Conservation (phyloP, 2,329 filamentous ascomycete genomes). For the Neopestalotiopsis sp. region DNA sequence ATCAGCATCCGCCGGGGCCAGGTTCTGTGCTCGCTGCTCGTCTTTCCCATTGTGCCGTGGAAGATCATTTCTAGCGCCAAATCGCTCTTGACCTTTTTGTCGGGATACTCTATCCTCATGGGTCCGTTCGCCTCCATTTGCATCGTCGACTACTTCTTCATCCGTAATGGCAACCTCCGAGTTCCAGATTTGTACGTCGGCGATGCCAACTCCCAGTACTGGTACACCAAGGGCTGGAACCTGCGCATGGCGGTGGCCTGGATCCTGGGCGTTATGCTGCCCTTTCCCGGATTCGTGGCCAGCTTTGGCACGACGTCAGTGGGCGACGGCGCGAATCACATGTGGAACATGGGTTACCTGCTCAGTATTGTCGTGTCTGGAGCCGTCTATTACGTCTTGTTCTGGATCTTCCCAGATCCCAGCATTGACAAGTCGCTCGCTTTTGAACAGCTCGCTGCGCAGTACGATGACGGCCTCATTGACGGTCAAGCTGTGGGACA, state of each 20-base stretch:
- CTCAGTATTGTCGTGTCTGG: background rate
- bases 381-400: background rate
- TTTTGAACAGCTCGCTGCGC: background rate
- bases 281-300: background rate
- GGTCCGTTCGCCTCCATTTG: background rate
- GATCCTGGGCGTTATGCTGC: background rate
- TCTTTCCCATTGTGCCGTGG: constrained; percentile 45
- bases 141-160: constrained; percentile 11
- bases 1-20: constrained; percentile 50
- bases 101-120: constrained; percentile 17
- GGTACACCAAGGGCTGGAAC: background rate
- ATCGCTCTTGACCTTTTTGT: constrained; percentile 48
- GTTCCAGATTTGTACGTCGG: background rate
- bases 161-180: constrained; percentile 8
- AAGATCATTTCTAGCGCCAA: constrained; percentile 45
- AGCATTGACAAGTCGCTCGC: background rate
- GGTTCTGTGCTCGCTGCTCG: constrained; percentile 44
- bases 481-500: background rate
- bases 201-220: constrained; percentile 1
- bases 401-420: background rate
- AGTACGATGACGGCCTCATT: background rate
- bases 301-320: background rate
- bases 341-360: constrained; percentile 8
- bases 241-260: background rate
- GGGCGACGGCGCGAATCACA: background rate